Evolutionary conservation across 2,329 filamentous ascomycete species (phyloP).

Genomic region (Anisogramma anomala): DNA sequence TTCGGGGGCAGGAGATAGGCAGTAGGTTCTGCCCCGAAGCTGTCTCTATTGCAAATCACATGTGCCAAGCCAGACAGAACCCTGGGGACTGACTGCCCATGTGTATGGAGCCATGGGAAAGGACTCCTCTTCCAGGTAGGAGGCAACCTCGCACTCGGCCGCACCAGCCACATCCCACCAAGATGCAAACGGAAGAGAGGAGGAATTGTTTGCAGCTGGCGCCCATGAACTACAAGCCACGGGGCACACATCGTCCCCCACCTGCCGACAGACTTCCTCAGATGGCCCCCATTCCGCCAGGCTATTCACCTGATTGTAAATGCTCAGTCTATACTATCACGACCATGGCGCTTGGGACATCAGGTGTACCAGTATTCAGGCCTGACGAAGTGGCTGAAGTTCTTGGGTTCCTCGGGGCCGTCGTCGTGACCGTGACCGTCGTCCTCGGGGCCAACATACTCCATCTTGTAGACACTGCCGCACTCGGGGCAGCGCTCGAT

Average conservation of each 20-base stretch:
- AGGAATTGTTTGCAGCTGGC: constrained; percentile 19
- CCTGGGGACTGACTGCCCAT: no score
- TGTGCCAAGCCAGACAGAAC: no score
- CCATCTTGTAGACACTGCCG: constrained; percentile 94
- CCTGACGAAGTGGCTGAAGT: constrained; percentile 90
- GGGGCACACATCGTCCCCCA: background rate
- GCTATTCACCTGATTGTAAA: constrained; percentile 6
- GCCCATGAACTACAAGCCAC: constrained; percentile 30
- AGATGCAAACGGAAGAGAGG: background rate
- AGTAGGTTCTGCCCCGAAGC: no score
- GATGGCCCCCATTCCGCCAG: constrained; percentile 7
- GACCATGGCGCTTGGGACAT: background rate
- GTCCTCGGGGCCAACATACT: constrained; percentile 79
- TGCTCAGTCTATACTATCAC: background rate
- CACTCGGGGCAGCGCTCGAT: constrained; percentile 94
- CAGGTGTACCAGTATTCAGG: constrained; percentile 73
- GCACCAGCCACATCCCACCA: no score
- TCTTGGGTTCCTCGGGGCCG: constrained; percentile 79
- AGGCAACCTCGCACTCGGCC: no score
- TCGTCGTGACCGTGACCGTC: constrained; percentile 48
- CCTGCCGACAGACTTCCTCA: constrained; percentile 1
- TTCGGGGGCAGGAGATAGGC: no score
- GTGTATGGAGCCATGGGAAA: no score
- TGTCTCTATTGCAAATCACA: no score
- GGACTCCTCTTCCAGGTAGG: no score